Evolutionary conservation across 495 filamentous ascomycete genomes (phyloP), one percentile per base, ranked within the genome.

Genomic region (Podospora conica): DNA sequence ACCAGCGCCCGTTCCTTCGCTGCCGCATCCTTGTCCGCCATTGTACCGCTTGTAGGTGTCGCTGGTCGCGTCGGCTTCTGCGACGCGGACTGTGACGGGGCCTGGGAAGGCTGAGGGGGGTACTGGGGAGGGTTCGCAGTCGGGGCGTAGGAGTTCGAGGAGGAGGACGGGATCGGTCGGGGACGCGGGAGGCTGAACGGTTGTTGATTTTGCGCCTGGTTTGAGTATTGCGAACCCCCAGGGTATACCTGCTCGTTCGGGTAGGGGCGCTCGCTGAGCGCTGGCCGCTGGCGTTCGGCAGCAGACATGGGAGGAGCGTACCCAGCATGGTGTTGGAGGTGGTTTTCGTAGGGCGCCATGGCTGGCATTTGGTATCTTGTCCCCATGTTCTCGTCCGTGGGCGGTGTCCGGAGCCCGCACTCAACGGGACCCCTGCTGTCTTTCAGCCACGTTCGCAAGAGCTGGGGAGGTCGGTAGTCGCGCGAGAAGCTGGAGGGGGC

Each of bases 381-480:
- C 62, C 74, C 82, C 74, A 83, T 83, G 25, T 65, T 67, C 60
- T 77, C 77, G 70, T 84, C 82, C 63, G 73, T 68, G 9, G 83
- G 82, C 24, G 82, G 84, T 64, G 82, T 84, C 67, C 72, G 80
- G 66, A 85, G 79, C 61, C 82, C 80, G 68, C 70, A 53, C 7
- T 56, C 60, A 20, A 33, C 12, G 25, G 48, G 60, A 64, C 48
- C 33, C 20, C 64, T 54, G 53, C 20, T n/a, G 55, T 28, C 20
- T 23, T 15, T 29, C 11, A 20, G 58, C 28, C 40, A 66, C 21
- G 20, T 5, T 2, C 12, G 59, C 33, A 48, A 53, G 21, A 21
- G 27, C 33, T 28, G 25, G 18, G 22, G 48, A 9, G 18, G 28
- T 9, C 33, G 59, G 65, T 10, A 57, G 61, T 58, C 55, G 12